Evolutionary conservation across 2,329 filamentous ascomycete species (phyloP).

Genomic region (Fusarium cyanostomum): DNA sequence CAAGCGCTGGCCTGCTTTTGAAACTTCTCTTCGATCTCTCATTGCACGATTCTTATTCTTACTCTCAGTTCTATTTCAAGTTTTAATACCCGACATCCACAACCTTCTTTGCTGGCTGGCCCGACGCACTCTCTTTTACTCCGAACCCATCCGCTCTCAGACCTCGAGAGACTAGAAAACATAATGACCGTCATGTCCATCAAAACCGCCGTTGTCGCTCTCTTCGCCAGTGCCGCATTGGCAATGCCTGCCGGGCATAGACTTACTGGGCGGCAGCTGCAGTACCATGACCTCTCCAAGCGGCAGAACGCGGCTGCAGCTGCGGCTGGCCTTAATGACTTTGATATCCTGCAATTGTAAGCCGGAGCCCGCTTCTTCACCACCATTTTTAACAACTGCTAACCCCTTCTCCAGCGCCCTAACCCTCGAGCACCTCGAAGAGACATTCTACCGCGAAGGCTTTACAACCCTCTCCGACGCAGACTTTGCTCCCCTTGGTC

Average conservation of each 20-base stretch:
- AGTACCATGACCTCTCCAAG: constrained; percentile 58
- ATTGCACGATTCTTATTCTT: constrained; percentile 7
- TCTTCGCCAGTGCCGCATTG: constrained; percentile 56
- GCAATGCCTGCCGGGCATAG: constrained; percentile 58
- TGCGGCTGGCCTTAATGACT: constrained; percentile 59
- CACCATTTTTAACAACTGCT: not conserved
- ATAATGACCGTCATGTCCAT: constrained; percentile 46
- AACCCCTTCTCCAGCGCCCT: constrained; percentile 57
- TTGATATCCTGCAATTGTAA: constrained; percentile 69
- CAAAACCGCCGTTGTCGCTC: constrained; percentile 56
- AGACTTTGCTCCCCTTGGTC: constrained; percentile 67
- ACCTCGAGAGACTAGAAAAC: constrained; percentile 20
- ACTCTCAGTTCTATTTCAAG: not conserved
- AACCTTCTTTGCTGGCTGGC: constrained; percentile 36
- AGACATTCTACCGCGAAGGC: constrained; percentile 75
- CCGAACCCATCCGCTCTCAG: not conserved
- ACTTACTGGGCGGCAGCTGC: constrained; percentile 55
- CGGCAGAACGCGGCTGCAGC: constrained; percentile 61
- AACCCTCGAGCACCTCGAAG: constrained; percentile 79
- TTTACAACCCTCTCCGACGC: constrained; percentile 72
- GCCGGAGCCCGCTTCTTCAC: constrained; percentile 33
- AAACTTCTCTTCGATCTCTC: constrained; percentile 8
- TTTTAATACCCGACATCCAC: constrained; percentile 17
- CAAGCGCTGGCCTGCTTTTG: constrained; percentile 39
- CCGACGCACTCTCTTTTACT: constrained; percentile 26